Conservation (phyloP, 139 green algal genomes). For the Prasinococcaceae sp. region DNA sequence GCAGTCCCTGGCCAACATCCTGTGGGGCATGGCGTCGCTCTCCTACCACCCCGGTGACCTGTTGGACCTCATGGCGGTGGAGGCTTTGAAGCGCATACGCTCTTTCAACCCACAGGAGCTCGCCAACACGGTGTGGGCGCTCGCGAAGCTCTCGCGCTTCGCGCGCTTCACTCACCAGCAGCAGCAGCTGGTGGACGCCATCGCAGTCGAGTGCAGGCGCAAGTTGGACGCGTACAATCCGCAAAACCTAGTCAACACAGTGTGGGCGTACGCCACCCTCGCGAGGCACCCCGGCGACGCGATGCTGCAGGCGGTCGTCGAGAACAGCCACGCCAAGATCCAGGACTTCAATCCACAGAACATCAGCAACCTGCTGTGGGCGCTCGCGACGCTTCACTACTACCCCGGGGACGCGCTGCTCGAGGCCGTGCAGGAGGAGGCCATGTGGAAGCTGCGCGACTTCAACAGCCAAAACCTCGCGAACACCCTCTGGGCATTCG, state of each 20-base stretch:
- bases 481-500: constrained; percentile 14
- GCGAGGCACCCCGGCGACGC: constrained; percentile 4
- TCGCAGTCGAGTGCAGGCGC: no score
- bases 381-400: constrained; percentile 28
- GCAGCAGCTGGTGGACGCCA: no score
- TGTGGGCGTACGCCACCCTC: constrained; percentile 34
- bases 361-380: constrained; percentile 33
- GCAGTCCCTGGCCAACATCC: constrained; percentile 6
- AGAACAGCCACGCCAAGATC: no score
- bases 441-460: neutral
- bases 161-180: no score
- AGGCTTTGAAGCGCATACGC: neutral
- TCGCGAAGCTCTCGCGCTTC: constrained; percentile 35
- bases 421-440: neutral
- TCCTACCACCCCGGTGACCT: neutral
- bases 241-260: constrained; percentile 34
- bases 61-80: neutral
- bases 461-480: constrained; percentile 4
- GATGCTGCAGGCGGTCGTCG: no score
- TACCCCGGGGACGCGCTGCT: neutral
- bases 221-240: no score
- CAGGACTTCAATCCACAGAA: constrained; percentile 20
- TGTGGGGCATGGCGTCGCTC: constrained; percentile 5
- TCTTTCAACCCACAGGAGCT: constrained; percentile 1
- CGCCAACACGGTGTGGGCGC: constrained; percentile 24